Base-by-base conservation (phyloP, 1,284 basidiomycete species). In the Vanrija sp. region DNA sequence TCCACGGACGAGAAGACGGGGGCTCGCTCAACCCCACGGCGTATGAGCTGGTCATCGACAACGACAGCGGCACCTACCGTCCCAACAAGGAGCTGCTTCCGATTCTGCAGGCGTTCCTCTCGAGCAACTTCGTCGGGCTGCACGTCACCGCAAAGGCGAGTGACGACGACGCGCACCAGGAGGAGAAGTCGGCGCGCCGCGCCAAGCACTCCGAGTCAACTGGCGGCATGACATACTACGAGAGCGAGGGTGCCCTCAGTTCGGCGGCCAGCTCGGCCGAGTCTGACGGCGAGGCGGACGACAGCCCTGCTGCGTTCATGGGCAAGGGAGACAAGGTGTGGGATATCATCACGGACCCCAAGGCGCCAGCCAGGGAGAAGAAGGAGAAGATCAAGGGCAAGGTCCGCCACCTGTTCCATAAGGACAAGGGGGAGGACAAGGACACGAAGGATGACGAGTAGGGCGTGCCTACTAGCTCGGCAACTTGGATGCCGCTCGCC, bases 51-150 rank as follows among this genome's bases (percentile, higher is more conserved):
- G 72, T 82, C 44, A 81, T 82, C 61, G 80, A 81, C 71, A 81
- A 82, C 61, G 79, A 80, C 65, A 78, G 74, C 44, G 81, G 81
- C 6, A 82, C 81, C 6, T 82, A 81, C 65, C 74, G 80, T n/a
- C 80, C 80, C 2, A 67, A 74, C 48, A 72, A 67, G 38, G 69
- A 78, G 25, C 68, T 80, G 21, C 66, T 81, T 12, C 78, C 80
- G 7, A 54, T 72, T 1, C 65, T 81, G 25, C 65, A 74, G 43
- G 61, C 68, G 43, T 81, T 71, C 38, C 68, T 82, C 29, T 59
- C 86, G 73, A 80, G 81, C 63, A 89, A 90, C 68, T 88, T 90
- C 67, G 78, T 82, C 15, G 85, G 84, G 4, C 79, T 89, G 54
- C 74, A 68, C 39, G 79, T 90, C 28, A 68, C 80, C 51, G 83